Evolutionary conservation across 2,329 filamentous ascomycete genomes (phyloP), one percentile per base, ranked within the genome.

Genomic region (Aulographum hederae): DNA sequence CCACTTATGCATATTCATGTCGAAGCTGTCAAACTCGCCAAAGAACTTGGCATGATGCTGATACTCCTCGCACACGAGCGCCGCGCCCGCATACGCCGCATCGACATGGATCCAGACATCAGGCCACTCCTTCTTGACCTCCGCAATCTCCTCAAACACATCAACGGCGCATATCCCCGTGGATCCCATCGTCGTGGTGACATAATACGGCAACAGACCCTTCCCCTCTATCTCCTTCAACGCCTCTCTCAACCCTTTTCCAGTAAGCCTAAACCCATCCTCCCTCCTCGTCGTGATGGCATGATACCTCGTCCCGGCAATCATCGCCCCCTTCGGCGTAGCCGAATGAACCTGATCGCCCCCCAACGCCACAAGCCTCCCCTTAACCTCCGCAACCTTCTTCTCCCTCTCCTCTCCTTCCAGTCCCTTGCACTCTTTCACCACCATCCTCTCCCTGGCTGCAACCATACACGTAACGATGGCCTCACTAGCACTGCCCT

Each of bases 1-100:
- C 86, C 86, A 94, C 60, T 95, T 95, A 65, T 94, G 85, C 69
- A 93, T 78, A 61, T 94, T 95, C 60, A 86, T 72, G 55, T 93
- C 76, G 65, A 92, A 93, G 40, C 76, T 84, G 59, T 93, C 79
- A 48, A 92, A 84, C 15, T 62, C 56, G 2, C 62, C 57, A 31
- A 86, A 64, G 6, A 69, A 57, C 15, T 59, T 47, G 2, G 73
- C 63, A 31, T 82, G 63, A 41, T 75, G 64, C 39, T 82, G 78
- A 53, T 79, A 78, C 51, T 92, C 81, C 3, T 82, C 77, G 15
- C 78, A 74, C 3, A 93, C 60, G 3, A 95, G 69, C 1, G 85
- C 79, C 0, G 81, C 73, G 2, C 86, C 86, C 1, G 86, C 86
- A 53, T 92, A 94, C 1, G 86, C 86, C 8, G 81, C 86, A 54